Conservation (phyloP, 2,329 filamentous ascomycete species). For the Ascochyta lentis region DNA sequence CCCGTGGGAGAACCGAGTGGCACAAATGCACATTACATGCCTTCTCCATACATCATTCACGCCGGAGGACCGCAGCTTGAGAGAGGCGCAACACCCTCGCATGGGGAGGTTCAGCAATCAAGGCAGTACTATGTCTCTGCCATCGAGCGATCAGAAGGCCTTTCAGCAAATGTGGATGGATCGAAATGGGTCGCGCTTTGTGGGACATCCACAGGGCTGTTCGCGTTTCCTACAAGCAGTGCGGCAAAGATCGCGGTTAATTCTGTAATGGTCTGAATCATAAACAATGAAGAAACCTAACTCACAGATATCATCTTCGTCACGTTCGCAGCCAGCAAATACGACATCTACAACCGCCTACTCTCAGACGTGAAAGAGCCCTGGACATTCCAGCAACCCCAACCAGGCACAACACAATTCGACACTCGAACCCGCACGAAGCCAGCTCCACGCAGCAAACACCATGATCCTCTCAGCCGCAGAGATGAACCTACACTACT, state of each 20-base stretch:
- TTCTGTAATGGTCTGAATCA: slow-evolving; percentile 37
- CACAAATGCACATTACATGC: slow-evolving; percentile 38
- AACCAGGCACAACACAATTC: background rate
- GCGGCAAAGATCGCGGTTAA: slow-evolving; percentile 40
- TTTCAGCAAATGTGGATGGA: slow-evolving; percentile 28
- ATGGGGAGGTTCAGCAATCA: slow-evolving; percentile 30
- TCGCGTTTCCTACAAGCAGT: slow-evolving; percentile 39
- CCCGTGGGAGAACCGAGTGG: slow-evolving; percentile 35
- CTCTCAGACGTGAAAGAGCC: slow-evolving; percentile 6
- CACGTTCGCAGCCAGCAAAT: slow-evolving; percentile 40
- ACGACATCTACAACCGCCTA: slow-evolving; percentile 25
- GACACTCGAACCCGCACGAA: slow-evolving; percentile 12
- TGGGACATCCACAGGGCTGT: slow-evolving; percentile 48
- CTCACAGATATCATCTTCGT: slow-evolving; percentile 46
- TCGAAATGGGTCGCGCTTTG: slow-evolving; percentile 44
- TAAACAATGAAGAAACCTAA: slow-evolving; percentile 29
- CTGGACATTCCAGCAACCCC: background rate
- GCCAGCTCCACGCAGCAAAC: slow-evolving; percentile 35
- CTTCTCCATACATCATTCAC: slow-evolving; percentile 41
- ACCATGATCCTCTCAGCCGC: slow-evolving; percentile 44
- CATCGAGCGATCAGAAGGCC: slow-evolving; percentile 35
- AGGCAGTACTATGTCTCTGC: slow-evolving; percentile 41
- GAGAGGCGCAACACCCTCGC: slow-evolving; percentile 24
- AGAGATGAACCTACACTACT: slow-evolving; percentile 42
- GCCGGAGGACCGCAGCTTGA: slow-evolving; percentile 46